Evolutionary conservation across 2,329 filamentous ascomycete genomes (phyloP), one percentile per base, ranked within the genome.

Genomic region (Trichoderma sp.): DNA sequence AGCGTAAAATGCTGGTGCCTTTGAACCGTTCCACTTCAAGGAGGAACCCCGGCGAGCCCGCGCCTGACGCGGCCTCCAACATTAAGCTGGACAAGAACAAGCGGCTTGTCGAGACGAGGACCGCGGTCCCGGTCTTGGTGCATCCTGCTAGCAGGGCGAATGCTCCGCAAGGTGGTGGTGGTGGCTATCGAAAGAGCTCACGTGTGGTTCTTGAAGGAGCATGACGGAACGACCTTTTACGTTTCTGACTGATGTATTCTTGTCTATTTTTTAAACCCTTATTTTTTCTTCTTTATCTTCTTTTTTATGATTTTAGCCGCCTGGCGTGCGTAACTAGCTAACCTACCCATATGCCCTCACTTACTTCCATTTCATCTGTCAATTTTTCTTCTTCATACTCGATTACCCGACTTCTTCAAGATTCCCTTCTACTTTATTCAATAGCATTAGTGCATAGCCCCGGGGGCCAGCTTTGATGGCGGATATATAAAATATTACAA

Each of bases 1-100:
- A 92, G 79, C 84, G 87, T 21, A 85, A 87, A 76, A 81, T 91
- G 73, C 81, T 91, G 21, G 84, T 86, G n/a, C 88, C 88, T 14
- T 80, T 89, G 51, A 83, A 85, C 80, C 26, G 79, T 75, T 66
- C 76, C 71, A 30, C 24, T 77, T 75, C 66, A 75, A 74, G 24
- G 72, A 73, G 77, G 63, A 74, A 75, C 6, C 28, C 57, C 0
- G 47, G 57, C 4, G 34, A 65, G 28, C 12, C 61, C 57, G 65
- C 53, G 11, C 43, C 72, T 11, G 65, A 73, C 15, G 72, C 53
- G 21, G 70, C 71, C 6, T 32, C 61, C 7, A 21, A 24, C 32
- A 58, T 73, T 28, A 53, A 39, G n/a, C 28, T 58, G 30, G 63
- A 53, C n/a, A 43, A 60, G 39, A 78, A 75, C 60, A 80, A 80